Base-by-base conservation (phyloP, 495 filamentous ascomycete species). In the Hyaloscypha variabilis region DNA sequence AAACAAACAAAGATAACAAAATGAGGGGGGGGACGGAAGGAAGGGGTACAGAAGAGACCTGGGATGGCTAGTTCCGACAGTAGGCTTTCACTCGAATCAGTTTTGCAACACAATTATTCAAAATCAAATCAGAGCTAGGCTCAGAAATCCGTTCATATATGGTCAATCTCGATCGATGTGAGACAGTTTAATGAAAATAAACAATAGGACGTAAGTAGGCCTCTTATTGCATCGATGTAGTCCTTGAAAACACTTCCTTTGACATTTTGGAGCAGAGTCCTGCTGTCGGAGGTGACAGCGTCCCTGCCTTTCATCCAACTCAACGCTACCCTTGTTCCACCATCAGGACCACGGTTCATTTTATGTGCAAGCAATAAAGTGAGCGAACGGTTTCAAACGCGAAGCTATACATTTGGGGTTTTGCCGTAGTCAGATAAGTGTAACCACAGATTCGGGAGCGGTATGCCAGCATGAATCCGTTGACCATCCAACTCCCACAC, bases 61-160 rank as follows among this genome's bases (percentile, higher is more conserved):
- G 23, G 61, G 61, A 64, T 13, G 51, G 21, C 36, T 64, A 21
- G 39, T 21, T 64, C 26, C 56, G 51, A 24, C 14, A 30, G 28
- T n/a, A 23, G 50, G 6, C 23, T 53, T 64, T 57, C 61, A 36
- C 51, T 56, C 11, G 30, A 5, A 34, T 34, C 11, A 34, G 30
- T 34, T 64, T 51, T 64, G 39, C 24, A 34, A 53, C 61, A 53
- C 61, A 64, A 42, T 19, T 19, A 64, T 19, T 24, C 49, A 51
- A 24, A n/a, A 51, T 17, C 49, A 4, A 51, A 55, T 46, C 61
- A 46, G 51, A 64, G 61, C 61, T 57, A 51, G 61, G 51, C 61
- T 64, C 52, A 30, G 61, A 25, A 42, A 64, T 56, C 28, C 21
- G 31, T 31, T 29, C 5, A 36, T 24, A 58, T 28, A 58, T 36